Evolutionary conservation across 2,329 filamentous ascomycete species (phyloP).

Genomic region (Aureobasidium uvarum): DNA sequence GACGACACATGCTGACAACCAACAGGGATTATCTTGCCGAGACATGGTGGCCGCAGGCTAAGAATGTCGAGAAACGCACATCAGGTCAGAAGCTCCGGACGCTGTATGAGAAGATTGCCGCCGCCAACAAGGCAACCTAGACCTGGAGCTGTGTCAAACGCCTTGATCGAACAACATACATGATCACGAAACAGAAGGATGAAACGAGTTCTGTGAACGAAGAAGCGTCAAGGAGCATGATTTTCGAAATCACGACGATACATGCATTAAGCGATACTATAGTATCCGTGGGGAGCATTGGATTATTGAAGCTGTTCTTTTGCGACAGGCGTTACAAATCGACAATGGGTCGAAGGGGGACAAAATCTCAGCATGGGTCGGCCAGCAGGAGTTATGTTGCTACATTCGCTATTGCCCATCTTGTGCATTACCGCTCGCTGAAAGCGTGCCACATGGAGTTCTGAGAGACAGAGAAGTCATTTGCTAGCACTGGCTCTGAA

Average conservation of each 20-base stretch:
- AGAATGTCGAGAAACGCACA: constrained; percentile 35
- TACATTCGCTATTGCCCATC: constrained; percentile 21
- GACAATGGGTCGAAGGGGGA: constrained; percentile 15
- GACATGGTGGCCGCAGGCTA: constrained; percentile 41
- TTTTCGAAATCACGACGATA: neutral
- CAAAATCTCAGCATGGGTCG: constrained; percentile 22
- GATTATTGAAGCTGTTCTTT: constrained; percentile 23
- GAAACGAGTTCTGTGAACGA: constrained; percentile 8
- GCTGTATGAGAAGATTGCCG: constrained; percentile 40
- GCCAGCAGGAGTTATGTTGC: constrained; percentile 24
- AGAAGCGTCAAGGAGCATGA: constrained; percentile 14
- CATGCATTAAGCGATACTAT: constrained; percentile 11
- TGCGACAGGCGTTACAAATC: constrained; percentile 21
- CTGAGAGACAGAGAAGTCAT: constrained; percentile 2
- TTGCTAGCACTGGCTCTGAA: neutral
- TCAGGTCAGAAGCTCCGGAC: constrained; percentile 39
- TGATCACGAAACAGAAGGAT: constrained; percentile 8
- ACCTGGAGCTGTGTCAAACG: neutral
- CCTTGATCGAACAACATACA: neutral
- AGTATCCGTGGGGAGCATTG: constrained; percentile 22
- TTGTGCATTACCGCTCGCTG: constrained; percentile 22
- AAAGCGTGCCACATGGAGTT: constrained; percentile 16
- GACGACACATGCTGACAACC: constrained; percentile 21
- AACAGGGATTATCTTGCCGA: constrained; percentile 37
- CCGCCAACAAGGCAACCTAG: constrained; percentile 14